Percentiles rank a stretch among this genome's conserved stretches.
phyloP scores from a whole-genome alignment of 1,284 basidiomycete genomes.

The Amylostereum chailletii region DNA sequence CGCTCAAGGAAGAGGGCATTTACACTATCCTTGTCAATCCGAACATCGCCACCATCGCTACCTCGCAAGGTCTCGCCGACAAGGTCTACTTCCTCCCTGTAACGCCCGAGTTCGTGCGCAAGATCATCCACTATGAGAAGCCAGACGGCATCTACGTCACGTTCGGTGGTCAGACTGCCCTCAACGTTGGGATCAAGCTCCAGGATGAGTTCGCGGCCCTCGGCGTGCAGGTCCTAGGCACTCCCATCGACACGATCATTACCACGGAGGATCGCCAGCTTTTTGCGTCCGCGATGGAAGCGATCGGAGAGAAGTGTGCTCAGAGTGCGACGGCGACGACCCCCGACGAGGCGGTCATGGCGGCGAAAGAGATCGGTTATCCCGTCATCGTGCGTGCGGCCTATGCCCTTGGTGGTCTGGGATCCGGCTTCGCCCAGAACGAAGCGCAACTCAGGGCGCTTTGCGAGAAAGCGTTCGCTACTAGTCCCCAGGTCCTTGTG shows the following conservation, averaged over 20 bases:
- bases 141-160: constrained; percentile 99
- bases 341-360: constrained; percentile 75
- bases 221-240: constrained; percentile 91
- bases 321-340: constrained; percentile 82
- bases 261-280: constrained; percentile 95
- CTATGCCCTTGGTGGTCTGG: constrained; percentile 92
- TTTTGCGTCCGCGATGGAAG: constrained; percentile 91
- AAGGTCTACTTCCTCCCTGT: constrained; percentile 99
- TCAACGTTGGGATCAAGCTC: constrained; percentile 95
- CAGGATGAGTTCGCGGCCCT: constrained; percentile 89
- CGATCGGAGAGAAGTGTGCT: constrained; percentile 94
- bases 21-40: constrained; percentile 98
- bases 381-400: constrained; percentile 97
- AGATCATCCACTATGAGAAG: constrained; percentile 97
- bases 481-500: constrained; percentile 92
- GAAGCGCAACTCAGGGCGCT: constrained; percentile 82
- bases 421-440: constrained; percentile 90
- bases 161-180: constrained; percentile 96
- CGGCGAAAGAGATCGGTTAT: constrained; percentile 88
- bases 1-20: constrained; percentile 96
- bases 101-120: constrained; percentile 94
- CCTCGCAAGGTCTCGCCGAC: constrained; percentile 94
- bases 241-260: constrained; percentile 96
- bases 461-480: constrained; percentile 92
- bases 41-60: constrained; percentile 99